phyloP scores from a whole-genome alignment of 2,329 filamentous ascomycete genomes.

The Penicillium paneum region DNA sequence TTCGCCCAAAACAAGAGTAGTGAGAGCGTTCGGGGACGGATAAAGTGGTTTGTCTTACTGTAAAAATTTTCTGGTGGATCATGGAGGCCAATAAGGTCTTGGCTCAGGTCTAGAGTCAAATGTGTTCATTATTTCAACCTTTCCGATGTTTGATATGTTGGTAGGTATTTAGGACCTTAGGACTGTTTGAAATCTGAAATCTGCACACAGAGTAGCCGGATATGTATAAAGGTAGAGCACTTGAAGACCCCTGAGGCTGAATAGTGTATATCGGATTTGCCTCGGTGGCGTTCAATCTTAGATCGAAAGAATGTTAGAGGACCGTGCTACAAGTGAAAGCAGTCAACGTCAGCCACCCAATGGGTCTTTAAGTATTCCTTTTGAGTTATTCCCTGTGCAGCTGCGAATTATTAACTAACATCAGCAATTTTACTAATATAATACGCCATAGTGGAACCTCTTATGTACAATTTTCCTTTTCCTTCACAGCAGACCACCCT shows the following conservation, averaged over 20 bases:
- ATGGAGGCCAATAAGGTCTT: neutral
- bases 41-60: neutral
- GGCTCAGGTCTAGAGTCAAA: neutral
- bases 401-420: neutral
- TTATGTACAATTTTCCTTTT: neutral
- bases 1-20: neutral
- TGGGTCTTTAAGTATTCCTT: neutral
- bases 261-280: neutral
- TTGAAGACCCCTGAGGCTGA: neutral
- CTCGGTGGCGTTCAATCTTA: neutral
- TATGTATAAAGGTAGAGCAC: neutral
- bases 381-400: neutral
- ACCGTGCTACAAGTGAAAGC: neutral
- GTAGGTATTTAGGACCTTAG: neutral
- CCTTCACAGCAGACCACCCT: neutral
- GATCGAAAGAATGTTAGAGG: neutral
- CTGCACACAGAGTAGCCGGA: neutral
- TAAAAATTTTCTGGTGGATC: conserved; percentile 5
- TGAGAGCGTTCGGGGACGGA: neutral
- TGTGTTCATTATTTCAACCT: neutral
- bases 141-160: neutral
- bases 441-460: neutral
- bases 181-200: no score
- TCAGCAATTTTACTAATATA: neutral
- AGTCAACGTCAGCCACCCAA: neutral